Conservation (phyloP, 2,329 filamentous ascomycete genomes). For the Aotearoamyces nothofagi region DNA sequence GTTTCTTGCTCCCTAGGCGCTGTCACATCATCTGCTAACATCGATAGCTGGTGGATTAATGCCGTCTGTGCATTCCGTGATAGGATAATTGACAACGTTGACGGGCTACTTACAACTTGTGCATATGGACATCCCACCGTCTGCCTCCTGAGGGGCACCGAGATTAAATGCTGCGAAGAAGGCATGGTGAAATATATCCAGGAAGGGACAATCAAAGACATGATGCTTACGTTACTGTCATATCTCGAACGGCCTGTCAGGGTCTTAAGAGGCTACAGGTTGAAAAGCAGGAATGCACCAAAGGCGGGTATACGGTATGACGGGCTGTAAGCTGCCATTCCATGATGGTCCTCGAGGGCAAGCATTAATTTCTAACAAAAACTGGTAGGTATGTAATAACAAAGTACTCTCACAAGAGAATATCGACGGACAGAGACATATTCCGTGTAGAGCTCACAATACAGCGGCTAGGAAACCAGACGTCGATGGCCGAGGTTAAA, state of each 20-base stretch:
- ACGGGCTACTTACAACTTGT: slow-evolving; percentile 29
- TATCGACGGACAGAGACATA: too few species aligned
- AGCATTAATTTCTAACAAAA: too few species aligned
- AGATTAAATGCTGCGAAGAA: slow-evolving; percentile 24
- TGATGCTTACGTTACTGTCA: slow-evolving; percentile 31
- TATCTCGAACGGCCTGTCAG: slow-evolving; percentile 33
- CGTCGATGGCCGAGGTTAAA: slow-evolving; percentile 25
- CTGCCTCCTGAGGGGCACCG: slow-evolving; percentile 34
- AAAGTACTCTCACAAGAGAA: too few species aligned
- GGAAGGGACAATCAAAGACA: slow-evolving; percentile 27
- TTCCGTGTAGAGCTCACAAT: too few species aligned
- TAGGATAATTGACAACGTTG: slow-evolving; percentile 31
- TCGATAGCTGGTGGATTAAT: slow-evolving; percentile 40
- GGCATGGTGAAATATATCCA: slow-evolving; percentile 27
- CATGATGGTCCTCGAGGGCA: too few species aligned
- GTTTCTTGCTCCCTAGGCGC: slow-evolving; percentile 8
- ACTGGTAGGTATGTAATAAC: too few species aligned
- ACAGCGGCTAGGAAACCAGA: slow-evolving; percentile 26
- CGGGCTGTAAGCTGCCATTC: slow-evolving; percentile 30
- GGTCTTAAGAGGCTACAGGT: slow-evolving; percentile 33
- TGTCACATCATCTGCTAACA: slow-evolving; percentile 8
- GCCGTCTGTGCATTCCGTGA: slow-evolving; percentile 39
- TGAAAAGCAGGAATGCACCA: slow-evolving; percentile 36
- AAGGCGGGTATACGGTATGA: slow-evolving; percentile 38
- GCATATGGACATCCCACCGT: slow-evolving; percentile 30